A percentile compares a stretch with the other conserved stretches of the same genome.
Evolutionary conservation across 2,329 filamentous ascomycete genomes (phyloP).

Genomic region (Domatiomyces globalis): DNA sequence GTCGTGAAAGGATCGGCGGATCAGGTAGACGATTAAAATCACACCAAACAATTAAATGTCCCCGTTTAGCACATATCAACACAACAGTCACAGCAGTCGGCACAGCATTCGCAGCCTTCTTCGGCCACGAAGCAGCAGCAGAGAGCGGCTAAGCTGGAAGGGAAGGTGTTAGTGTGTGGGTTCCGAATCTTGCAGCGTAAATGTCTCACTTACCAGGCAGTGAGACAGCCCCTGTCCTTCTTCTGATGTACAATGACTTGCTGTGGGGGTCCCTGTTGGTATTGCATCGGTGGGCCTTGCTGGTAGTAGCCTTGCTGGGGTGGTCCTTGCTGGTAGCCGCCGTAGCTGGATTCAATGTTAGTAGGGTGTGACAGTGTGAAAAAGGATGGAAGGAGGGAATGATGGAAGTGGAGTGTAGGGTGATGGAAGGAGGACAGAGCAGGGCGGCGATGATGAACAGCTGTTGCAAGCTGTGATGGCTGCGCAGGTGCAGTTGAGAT

Average conservation of each 20-base stretch:
- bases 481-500: no score
- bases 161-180: not conserved
- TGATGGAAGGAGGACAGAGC: not conserved
- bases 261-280: conserved; percentile 37
- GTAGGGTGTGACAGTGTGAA: not conserved
- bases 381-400: no score
- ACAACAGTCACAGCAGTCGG: conserved; percentile 43
- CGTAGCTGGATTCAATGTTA: not conserved
- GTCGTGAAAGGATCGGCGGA: conserved; percentile 1
- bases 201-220: conserved; percentile 29
- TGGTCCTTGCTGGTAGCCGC: conserved; percentile 9
- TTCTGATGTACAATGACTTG: conserved; percentile 30
- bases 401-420: no score
- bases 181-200: not conserved
- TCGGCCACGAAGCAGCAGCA: conserved; percentile 53
- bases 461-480: not conserved
- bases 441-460: not conserved
- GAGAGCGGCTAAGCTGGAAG: conserved; percentile 36
- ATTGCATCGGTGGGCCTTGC: conserved; percentile 36
- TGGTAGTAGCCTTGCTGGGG: conserved; percentile 29
- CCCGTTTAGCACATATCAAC: conserved; percentile 13
- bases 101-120: conserved; percentile 50
- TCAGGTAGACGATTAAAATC: not conserved
- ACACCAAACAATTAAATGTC: no score
- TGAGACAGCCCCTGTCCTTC: conserved; percentile 39